These are phyloP conservation scores for Eucalyptus lansdowneana DNA, from an alignment of 345 rosid species.

Conservation along the genomic window DNA sequence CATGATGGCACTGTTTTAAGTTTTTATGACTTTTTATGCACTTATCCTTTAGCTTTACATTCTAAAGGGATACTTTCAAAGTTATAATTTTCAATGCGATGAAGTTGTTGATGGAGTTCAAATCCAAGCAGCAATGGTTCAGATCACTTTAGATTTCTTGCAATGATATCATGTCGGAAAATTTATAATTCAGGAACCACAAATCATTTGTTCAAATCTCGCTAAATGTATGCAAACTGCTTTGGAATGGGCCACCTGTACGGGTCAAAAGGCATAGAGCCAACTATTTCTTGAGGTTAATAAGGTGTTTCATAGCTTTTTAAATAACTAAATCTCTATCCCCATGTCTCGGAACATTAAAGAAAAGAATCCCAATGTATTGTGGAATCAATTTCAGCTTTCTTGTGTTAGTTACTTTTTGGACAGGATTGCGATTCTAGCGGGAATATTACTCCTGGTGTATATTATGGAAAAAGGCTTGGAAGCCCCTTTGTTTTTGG, in stretches of 20 bases:
- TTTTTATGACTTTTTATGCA: neutral
- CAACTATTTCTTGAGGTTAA: neutral
- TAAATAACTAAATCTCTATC: neutral
- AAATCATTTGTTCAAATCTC: neutral
- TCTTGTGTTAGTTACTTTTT: neutral
- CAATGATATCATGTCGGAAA: neutral
- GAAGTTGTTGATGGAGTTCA: neutral
- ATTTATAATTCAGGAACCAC: rapidly evolving
- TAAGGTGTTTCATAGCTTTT: neutral
- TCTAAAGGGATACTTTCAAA: neutral
- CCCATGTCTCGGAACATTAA: neutral
- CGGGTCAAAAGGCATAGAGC: neutral
- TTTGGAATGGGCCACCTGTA: neutral
- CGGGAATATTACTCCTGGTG: neutral
- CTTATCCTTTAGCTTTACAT: neutral
- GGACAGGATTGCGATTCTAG: neutral
- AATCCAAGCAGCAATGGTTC: neutral
- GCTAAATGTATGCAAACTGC: neutral
- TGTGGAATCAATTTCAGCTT: neutral
- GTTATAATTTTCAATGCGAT: neutral
- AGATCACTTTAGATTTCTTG: neutral
- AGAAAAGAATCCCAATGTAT: neutral
- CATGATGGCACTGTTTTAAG: neutral
- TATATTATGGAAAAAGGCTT: neutral
- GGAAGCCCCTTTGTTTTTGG: neutral